phyloP scores from a whole-genome alignment of 495 filamentous ascomycete species.

The Penicillium malachiteum region DNA sequence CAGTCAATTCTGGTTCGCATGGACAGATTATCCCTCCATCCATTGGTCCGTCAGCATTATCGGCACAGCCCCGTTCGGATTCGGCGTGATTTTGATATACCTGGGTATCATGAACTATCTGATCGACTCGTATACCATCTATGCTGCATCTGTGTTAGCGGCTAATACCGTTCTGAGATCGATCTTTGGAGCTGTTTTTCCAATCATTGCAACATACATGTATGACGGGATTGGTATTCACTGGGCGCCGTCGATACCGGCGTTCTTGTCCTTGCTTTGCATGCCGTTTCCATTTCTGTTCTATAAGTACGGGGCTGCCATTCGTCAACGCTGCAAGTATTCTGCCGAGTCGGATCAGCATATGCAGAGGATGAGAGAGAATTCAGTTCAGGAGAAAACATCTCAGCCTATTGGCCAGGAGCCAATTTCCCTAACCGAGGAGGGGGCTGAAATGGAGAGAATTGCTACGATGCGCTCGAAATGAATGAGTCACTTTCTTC shows the following conservation, averaged over 20 bases:
- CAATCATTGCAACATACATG: background rate
- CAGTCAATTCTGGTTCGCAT: conserved; percentile 65
- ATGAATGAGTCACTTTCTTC: too few relatives aligned
- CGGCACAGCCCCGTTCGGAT: conserved; percentile 67
- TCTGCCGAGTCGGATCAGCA: background rate
- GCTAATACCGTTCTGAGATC: conserved; percentile 70
- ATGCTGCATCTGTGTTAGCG: conserved; percentile 75
- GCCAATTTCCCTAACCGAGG: too few relatives aligned
- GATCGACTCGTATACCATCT: conserved; percentile 77
- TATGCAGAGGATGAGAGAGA: background rate
- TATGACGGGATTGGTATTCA: background rate
- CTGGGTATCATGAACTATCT: conserved; percentile 74
- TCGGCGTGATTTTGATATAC: conserved; percentile 72
- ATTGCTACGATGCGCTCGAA: too few relatives aligned
- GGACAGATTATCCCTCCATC: conserved; percentile 65
- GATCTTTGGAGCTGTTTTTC: conserved; percentile 63
- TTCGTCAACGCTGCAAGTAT: conserved; percentile 1
- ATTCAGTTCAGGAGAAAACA: too few relatives aligned
- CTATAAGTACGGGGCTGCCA: conserved; percentile 1
- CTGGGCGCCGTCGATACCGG: conserved; percentile 1
- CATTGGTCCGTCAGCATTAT: conserved; percentile 68
- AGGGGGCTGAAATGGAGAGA: too few relatives aligned
- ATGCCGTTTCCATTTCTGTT: conserved; percentile 2
- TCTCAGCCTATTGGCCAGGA: too few relatives aligned
- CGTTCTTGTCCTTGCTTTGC: background rate